Conservation (phyloP, 2,329 filamentous ascomycete genomes). For the Sporothrix pallida region DNA sequence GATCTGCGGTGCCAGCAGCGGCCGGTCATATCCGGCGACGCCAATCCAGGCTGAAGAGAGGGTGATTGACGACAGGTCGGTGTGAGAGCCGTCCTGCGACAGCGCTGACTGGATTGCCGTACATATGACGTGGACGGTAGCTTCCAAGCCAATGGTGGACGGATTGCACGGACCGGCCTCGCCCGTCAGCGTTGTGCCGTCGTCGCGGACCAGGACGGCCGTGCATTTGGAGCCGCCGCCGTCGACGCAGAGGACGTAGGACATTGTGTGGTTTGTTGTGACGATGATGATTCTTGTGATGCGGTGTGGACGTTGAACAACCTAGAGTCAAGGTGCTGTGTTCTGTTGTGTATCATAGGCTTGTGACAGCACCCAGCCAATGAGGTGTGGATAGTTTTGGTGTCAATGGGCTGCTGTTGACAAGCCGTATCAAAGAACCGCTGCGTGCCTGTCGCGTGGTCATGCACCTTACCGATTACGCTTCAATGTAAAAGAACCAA, state of each 20-base stretch:
- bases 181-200: constrained; percentile 42
- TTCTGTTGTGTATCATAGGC: too few species aligned
- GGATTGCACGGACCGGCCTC: constrained; percentile 49
- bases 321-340: background rate
- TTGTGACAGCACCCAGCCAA: too few species aligned
- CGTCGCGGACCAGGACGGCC: constrained; percentile 44
- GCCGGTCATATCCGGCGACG: constrained; percentile 50
- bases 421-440: too few species aligned
- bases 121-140: constrained; percentile 41
- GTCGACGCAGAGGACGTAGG: constrained; percentile 43
- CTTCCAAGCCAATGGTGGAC: constrained; percentile 44
- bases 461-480: background rate
- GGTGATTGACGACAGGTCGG: background rate
- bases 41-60: constrained; percentile 48
- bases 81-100: constrained; percentile 33
- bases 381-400: too few species aligned
- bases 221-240: constrained; percentile 52
- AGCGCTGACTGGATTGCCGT: constrained; percentile 42
- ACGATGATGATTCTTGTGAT: too few species aligned
- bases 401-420: too few species aligned
- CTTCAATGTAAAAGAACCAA: background rate
- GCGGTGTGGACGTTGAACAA: too few species aligned
- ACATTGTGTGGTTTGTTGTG: background rate
- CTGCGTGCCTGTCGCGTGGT: background rate
- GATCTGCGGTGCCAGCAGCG: constrained; percentile 42